These are phyloP conservation scores for Rosa lucieae DNA, from an alignment of 306 rosid genomes.

Conservation along the genomic window DNA sequence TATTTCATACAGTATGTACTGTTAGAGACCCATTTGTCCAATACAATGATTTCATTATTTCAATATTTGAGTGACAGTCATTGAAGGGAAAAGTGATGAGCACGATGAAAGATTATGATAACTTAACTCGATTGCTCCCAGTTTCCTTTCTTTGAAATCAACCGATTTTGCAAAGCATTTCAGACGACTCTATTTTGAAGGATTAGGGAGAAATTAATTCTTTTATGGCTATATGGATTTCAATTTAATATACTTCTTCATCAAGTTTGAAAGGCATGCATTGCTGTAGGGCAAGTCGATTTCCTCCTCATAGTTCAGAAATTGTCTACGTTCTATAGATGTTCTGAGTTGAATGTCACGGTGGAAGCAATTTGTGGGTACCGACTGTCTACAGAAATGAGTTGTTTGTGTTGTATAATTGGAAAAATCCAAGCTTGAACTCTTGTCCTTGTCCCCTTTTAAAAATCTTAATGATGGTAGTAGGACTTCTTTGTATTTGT, in stretches of 20 bases:
- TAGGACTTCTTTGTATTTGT: background rate
- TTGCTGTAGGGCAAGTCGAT: background rate
- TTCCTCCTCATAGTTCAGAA: background rate
- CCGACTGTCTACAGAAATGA: background rate
- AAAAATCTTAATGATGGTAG: constrained; percentile 3
- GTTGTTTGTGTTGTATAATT: background rate
- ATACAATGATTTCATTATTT: background rate
- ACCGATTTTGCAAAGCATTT: background rate
- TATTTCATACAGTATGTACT: background rate
- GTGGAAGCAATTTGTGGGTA: constrained; percentile 1
- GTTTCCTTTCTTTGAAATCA: constrained; percentile 3
- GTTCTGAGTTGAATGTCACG: constrained; percentile 6
- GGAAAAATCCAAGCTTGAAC: background rate
- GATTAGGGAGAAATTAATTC: background rate
- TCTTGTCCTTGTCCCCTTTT: background rate
- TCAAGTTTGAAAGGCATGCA: constrained; percentile 6
- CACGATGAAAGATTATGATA: background rate
- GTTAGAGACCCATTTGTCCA: background rate
- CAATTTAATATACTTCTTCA: background rate
- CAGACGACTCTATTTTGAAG: background rate
- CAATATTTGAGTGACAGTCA: background rate
- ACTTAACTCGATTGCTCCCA: background rate
- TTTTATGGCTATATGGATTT: background rate
- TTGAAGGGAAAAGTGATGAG: background rate
- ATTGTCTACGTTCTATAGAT: background rate